phyloP scores from a whole-genome alignment of 257 asterid species.

The Leptodermis oblonga region DNA sequence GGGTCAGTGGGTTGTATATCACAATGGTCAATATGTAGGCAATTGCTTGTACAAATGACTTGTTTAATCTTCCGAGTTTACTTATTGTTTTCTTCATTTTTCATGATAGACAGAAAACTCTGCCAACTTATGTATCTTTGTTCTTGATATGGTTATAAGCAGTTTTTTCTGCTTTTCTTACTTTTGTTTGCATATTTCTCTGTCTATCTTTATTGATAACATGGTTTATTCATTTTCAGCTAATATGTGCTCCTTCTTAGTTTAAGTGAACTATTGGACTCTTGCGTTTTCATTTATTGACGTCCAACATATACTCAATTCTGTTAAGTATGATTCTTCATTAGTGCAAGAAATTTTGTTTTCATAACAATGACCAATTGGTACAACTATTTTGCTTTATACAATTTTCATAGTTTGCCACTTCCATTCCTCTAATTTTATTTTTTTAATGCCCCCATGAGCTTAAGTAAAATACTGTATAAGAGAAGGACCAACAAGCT shows the following conservation, averaged over 20 bases:
- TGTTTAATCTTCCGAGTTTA: no score
- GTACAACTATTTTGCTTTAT: neutral
- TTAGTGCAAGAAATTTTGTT: neutral
- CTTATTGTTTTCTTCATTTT: no score
- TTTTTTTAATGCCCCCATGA: neutral
- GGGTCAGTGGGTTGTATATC: neutral
- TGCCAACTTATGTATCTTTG: neutral
- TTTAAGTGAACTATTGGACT: neutral
- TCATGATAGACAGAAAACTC: neutral
- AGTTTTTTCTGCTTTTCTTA: neutral
- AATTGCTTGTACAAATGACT: neutral
- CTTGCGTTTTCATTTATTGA: neutral
- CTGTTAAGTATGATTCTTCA: neutral
- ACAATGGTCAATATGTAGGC: neutral
- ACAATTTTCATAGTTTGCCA: neutral
- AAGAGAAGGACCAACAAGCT: neutral
- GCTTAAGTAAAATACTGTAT: neutral
- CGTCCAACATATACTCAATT: neutral
- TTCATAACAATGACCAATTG: neutral
- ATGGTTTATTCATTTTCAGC: neutral
- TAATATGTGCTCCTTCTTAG: neutral
- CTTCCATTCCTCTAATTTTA: no score
- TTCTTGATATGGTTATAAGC: neutral
- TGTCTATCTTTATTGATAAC: neutral
- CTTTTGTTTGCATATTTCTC: neutral